These are phyloP conservation scores for Entomortierella beljakovae DNA, from an alignment of 192 early-diverging fungal species.

Conservation along the genomic window DNA sequence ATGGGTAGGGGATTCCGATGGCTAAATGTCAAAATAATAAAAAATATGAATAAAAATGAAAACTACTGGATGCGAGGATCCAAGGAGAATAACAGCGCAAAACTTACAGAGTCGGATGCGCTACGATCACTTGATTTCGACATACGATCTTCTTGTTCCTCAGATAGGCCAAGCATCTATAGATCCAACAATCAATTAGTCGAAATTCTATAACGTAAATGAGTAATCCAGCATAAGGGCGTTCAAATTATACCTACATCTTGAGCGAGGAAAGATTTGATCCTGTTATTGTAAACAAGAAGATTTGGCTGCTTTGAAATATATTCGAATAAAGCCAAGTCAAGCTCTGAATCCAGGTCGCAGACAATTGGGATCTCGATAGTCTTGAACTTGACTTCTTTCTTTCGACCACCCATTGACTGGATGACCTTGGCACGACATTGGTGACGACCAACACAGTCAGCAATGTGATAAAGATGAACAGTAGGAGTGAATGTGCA, in stretches of 20 bases:
- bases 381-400: constrained; percentile 52
- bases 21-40: constrained; percentile 3
- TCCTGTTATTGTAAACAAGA: constrained; percentile 48
- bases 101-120: constrained; percentile 35
- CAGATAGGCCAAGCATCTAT: constrained; percentile 46
- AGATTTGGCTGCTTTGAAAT: constrained; percentile 51
- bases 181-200: no score
- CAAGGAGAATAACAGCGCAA: neutral
- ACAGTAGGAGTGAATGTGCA: constrained; percentile 52
- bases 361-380: constrained; percentile 51
- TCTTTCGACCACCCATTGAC: constrained; percentile 53
- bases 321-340: constrained; percentile 39
- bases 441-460: constrained; percentile 52
- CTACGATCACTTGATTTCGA: constrained; percentile 26
- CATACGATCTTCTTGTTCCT: constrained; percentile 35
- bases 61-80: neutral
- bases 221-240: neutral
- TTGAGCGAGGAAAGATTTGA: constrained; percentile 51
- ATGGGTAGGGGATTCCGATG: constrained; percentile 35
- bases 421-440: constrained; percentile 54
- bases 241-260: constrained; percentile 24
- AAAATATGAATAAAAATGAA: neutral
- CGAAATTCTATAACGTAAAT: neutral
- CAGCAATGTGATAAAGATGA: constrained; percentile 51
- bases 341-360: constrained; percentile 48